Conservation (phyloP, 2,329 filamentous ascomycete species). For the Exophiala oligosperma region DNA sequence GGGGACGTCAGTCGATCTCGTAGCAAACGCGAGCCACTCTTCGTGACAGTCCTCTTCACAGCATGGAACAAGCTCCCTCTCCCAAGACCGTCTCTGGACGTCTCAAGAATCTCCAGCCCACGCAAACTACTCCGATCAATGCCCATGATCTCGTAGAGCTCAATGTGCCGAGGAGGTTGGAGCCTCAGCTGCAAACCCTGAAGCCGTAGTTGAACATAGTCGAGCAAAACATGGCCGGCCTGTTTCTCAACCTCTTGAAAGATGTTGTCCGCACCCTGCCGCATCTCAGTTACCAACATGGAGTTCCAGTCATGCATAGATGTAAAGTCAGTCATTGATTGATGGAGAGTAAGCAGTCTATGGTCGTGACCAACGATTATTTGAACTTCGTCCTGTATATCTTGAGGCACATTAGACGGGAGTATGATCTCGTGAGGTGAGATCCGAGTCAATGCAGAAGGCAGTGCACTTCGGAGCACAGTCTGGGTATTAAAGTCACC, state of each 20-base stretch:
- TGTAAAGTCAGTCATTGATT: slow-evolving; percentile 44
- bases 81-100: slow-evolving; percentile 74
- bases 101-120: slow-evolving; percentile 84
- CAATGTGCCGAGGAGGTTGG: slow-evolving; percentile 75
- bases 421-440: slow-evolving; percentile 82
- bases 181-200: slow-evolving; percentile 77
- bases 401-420: slow-evolving; percentile 60
- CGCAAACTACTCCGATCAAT: slow-evolving; percentile 92
- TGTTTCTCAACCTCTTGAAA: slow-evolving; percentile 71
- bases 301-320: slow-evolving; percentile 66
- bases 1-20: slow-evolving; percentile 83
- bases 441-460: slow-evolving; percentile 81
- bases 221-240: slow-evolving; percentile 77
- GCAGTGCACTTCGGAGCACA: slow-evolving; percentile 67
- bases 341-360: slow-evolving; percentile 72
- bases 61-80: slow-evolving; percentile 87
- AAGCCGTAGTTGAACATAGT: slow-evolving; percentile 78
- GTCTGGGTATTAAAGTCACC: slow-evolving; percentile 88
- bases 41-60: slow-evolving; percentile 86
- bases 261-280: slow-evolving; percentile 49
- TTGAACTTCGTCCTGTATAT: slow-evolving; percentile 63
- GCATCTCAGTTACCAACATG: slow-evolving; percentile 74
- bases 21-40: slow-evolving; percentile 81
- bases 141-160: slow-evolving; percentile 74
- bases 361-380: slow-evolving; percentile 72